Conservation (phyloP, 2,329 filamentous ascomycete species). For the Acrodontium crateriforme region DNA sequence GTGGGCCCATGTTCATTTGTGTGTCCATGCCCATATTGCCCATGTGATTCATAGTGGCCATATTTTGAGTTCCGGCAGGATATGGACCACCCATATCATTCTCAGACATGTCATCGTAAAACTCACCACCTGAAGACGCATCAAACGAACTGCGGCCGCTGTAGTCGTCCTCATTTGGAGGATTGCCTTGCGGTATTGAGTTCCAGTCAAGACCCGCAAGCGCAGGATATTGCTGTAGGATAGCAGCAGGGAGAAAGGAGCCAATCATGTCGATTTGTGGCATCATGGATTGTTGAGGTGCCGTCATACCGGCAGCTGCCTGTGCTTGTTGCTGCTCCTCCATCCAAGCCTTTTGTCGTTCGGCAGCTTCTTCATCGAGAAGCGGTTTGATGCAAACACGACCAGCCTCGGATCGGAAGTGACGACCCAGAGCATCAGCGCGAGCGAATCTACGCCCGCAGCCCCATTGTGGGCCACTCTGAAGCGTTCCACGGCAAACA, state of each 20-base stretch:
- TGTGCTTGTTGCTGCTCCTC: constrained; percentile 43
- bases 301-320: constrained; percentile 29
- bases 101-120: constrained; percentile 54
- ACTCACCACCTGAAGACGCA: constrained; percentile 50
- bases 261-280: constrained; percentile 41
- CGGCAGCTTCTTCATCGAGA: constrained; percentile 81
- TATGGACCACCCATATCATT: constrained; percentile 26
- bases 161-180: constrained; percentile 40
- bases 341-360: constrained; percentile 61
- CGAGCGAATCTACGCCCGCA: constrained; percentile 87
- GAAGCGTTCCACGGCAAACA: constrained; percentile 84
- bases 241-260: constrained; percentile 65
- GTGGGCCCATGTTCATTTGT: constrained; percentile 4
- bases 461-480: constrained; percentile 73
- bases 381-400: constrained; percentile 95
- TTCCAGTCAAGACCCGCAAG: constrained; percentile 84
- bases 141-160: constrained; percentile 72
- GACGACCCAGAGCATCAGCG: constrained; percentile 70
- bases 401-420: constrained; percentile 90
- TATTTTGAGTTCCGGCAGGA: too few relatives aligned
- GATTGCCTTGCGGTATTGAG: constrained; percentile 46
- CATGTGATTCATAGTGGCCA: constrained; percentile 6
- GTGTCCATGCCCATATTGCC: constrained; percentile 1
- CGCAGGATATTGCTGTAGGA: constrained; percentile 84
- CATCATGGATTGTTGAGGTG: constrained; percentile 18